Evolutionary conservation across 352 stramenopile species (phyloP), one percentile per base, ranked within the genome.

Genomic region (Globisporangium barbulae): DNA sequence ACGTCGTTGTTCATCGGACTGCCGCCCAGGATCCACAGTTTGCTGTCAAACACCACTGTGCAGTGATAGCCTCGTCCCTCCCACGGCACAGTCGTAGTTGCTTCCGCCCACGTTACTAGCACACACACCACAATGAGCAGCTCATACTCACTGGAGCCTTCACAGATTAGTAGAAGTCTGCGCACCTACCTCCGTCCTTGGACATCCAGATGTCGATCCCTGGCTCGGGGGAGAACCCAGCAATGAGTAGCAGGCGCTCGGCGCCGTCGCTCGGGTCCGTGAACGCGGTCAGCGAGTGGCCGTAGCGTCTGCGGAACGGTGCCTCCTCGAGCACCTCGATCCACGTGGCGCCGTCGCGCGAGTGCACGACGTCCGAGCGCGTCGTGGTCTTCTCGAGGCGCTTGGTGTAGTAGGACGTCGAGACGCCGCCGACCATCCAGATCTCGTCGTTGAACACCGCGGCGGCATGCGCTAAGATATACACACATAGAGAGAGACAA

Each of bases 1-100:
- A 94, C 82, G 17, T 91, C 77, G 66, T 91, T 92, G 62, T 85
- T 91, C 17, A 92, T 62, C n/a, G 85, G 85, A 64, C 75, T 92
- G 1, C 85, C 85, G 9, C 83, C 85, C n/a, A 93, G 69, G 21
- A 94, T 64, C 70, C 80, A 92, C 5, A 93, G 53, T 31, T 74
- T 73, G n/a, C 54, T 61, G 39, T 83, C 59, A 61, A 90, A 91
- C 1, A 73, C 71, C 4, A 90, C 75, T 3, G 85, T 73, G 69
- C 85, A 94, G 66, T 94, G 85, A 61, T 85, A 93, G 13, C 82
- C 85, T 42, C 85, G 71, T 19, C 83, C 83, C 30, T 71, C 2
- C 83, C 83, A 94, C 3, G 83, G 77, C 53, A 73, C 35, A 7
- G 21, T 37, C 1, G 21, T 69, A n/a, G 49, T 62, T 3, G 69